Percentiles rank a stretch among this genome's conserved stretches.
Evolutionary conservation across 2,329 filamentous ascomycete genomes (phyloP).

Genomic region (Endothia cerciana): DNA sequence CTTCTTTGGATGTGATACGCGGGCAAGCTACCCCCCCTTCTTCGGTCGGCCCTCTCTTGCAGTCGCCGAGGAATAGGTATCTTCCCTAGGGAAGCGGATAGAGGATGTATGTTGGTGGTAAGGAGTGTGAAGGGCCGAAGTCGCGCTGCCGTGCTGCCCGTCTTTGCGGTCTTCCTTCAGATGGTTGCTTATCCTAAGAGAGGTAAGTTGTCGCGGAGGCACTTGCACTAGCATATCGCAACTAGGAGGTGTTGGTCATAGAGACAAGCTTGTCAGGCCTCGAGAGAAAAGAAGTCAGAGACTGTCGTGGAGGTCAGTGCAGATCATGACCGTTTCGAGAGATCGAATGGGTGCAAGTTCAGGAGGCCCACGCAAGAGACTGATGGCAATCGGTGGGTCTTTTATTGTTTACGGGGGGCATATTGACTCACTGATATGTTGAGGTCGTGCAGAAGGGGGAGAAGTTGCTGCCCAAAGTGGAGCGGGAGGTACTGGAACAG

Average conservation of each 20-base stretch:
- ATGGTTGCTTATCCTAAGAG: background rate
- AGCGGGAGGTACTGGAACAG: constrained; percentile 2
- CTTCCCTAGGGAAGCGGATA: background rate
- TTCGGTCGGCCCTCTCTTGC: background rate
- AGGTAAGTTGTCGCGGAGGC: background rate
- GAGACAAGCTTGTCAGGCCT: background rate
- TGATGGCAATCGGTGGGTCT: background rate
- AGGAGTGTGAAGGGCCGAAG: background rate
- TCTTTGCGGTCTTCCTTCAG: background rate
- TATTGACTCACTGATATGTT: constrained; percentile 10
- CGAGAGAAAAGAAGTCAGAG: background rate
- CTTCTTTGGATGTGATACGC: too few species aligned
- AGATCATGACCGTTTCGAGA: constrained; percentile 4
- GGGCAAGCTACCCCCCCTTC: background rate
- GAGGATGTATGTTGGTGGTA: background rate
- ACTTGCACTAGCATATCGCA: background rate
- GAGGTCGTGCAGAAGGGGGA: background rate
- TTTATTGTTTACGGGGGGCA: background rate
- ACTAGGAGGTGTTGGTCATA: background rate
- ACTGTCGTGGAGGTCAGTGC: constrained; percentile 15
- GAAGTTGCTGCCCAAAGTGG: constrained; percentile 9
- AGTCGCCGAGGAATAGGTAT: background rate
- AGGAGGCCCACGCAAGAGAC: background rate
- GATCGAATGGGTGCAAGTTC: constrained; percentile 10
- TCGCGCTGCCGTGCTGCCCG: background rate